Conservation (phyloP, 2,329 filamentous ascomycete genomes). For the Apiospora koreana region DNA sequence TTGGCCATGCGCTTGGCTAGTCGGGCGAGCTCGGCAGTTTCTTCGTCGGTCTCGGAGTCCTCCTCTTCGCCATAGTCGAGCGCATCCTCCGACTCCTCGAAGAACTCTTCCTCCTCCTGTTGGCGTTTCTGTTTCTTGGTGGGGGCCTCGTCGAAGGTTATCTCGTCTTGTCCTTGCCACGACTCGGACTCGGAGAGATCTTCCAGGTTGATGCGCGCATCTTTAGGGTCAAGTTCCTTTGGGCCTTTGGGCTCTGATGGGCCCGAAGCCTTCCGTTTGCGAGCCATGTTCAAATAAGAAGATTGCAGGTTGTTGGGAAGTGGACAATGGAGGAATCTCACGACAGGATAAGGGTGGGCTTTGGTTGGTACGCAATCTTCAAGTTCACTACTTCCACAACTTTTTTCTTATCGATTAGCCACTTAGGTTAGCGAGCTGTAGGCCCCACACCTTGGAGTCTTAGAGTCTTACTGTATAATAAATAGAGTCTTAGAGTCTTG, state of each 20-base stretch:
- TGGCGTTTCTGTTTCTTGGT: constrained; percentile 75
- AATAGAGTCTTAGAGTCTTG: too few relatives aligned
- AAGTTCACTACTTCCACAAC: not conserved
- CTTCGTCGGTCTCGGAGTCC: constrained; percentile 36
- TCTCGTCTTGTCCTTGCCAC: constrained; percentile 81
- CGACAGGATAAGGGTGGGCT: not conserved
- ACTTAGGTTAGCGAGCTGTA: not conserved
- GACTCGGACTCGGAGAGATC: constrained; percentile 94
- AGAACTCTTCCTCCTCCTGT: constrained; percentile 64
- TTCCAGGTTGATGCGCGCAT: constrained; percentile 66
- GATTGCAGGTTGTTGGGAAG: not conserved
- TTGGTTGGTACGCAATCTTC: not conserved
- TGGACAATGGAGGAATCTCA: not conserved
- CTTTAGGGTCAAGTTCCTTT: constrained; percentile 54
- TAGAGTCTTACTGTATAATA: too few relatives aligned
- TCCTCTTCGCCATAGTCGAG: constrained; percentile 50
- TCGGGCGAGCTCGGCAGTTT: constrained; percentile 51
- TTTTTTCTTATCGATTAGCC: constrained; percentile 14
- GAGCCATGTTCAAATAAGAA: constrained; percentile 49
- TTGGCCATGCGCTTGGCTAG: constrained; percentile 27
- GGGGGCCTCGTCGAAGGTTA: constrained; percentile 81
- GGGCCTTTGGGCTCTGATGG: constrained; percentile 48
- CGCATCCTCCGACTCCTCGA: constrained; percentile 64
- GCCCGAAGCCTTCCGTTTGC: constrained; percentile 70
- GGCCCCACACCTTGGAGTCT: not conserved